phyloP scores from a whole-genome alignment of 176 grass and related monocot species.

The Ananas comosus region DNA sequence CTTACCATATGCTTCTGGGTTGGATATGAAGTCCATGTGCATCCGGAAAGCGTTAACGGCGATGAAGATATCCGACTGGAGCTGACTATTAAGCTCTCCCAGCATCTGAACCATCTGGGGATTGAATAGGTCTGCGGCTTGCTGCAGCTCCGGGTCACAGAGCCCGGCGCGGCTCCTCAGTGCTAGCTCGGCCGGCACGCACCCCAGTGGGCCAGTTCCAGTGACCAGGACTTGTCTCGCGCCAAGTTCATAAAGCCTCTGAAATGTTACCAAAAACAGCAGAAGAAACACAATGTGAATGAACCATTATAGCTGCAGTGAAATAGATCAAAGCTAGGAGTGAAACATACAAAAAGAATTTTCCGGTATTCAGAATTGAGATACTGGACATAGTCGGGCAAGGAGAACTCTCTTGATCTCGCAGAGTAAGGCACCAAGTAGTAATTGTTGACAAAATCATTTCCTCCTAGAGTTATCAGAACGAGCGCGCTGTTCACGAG shows the following conservation, averaged over 20 bases:
- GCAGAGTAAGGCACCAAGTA: constrained; percentile 57
- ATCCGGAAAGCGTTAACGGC: constrained; percentile 52
- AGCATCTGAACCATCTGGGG: constrained; percentile 39
- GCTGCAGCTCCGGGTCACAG: constrained; percentile 49
- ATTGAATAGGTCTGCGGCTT: constrained; percentile 49
- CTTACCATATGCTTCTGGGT: constrained; percentile 38
- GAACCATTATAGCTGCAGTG: neutral
- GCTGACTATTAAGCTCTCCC: constrained; percentile 31
- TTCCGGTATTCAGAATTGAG: constrained; percentile 42
- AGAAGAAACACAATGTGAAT: neutral
- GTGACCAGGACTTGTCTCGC: constrained; percentile 44
- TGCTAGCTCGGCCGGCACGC: constrained; percentile 48
- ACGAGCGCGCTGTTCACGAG: constrained; percentile 40
- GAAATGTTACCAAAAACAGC: neutral
- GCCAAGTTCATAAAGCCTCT: constrained; percentile 29
- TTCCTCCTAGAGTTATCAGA: constrained; percentile 51
- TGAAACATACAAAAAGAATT: constrained; percentile 27
- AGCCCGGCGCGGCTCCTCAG: constrained; percentile 34
- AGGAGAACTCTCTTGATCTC: constrained; percentile 37
- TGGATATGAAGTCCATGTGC: constrained; percentile 69
- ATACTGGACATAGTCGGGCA: constrained; percentile 52
- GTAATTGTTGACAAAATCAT: constrained; percentile 82
- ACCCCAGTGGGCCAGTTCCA: constrained; percentile 40
- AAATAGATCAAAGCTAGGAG: no score
- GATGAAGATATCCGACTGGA: constrained; percentile 37